These are phyloP conservation scores for Solanum habrochaites DNA, from an alignment of 257 asterid genomes.

Conservation along the genomic window DNA sequence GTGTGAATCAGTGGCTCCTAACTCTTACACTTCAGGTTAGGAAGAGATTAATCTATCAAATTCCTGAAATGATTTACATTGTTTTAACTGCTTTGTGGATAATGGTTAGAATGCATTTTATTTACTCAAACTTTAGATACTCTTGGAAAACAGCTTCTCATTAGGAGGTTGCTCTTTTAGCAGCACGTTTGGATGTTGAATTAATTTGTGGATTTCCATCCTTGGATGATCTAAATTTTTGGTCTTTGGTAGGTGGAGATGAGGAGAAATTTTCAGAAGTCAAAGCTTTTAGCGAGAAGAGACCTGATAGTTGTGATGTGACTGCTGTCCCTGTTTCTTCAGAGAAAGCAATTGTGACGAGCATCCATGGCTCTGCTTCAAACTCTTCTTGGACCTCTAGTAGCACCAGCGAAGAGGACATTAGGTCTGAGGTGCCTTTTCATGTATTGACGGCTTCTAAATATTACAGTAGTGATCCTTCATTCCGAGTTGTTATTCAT, in stretches of 20 bases:
- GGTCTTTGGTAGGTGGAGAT: slow-evolving; percentile 16
- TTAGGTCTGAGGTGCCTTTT: slow-evolving; percentile 13
- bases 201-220: background rate
- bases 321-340: slow-evolving; percentile 6
- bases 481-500: slow-evolving; percentile 4
- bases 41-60: background rate
- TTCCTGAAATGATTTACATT: background rate
- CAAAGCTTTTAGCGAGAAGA: slow-evolving; percentile 5
- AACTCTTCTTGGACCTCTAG: slow-evolving; percentile 19
- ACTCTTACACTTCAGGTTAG: slow-evolving; percentile 17
- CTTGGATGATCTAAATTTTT: background rate
- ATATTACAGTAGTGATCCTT: slow-evolving; percentile 7
- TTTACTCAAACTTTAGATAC: background rate
- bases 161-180: background rate
- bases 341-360: slow-evolving; percentile 6
- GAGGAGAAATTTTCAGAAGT: background rate
- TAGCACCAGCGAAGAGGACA: slow-evolving; percentile 24
- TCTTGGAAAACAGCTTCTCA: background rate
- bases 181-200: background rate
- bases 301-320: slow-evolving; percentile 1
- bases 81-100: background rate
- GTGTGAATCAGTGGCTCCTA: slow-evolving; percentile 1
- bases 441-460: slow-evolving; percentile 11
- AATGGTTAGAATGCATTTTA: background rate
- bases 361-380: slow-evolving; percentile 11